These are phyloP conservation scores for Wickerhamiella azyma DNA, from an alignment of 805 yeast species.

Conservation along the genomic window DNA sequence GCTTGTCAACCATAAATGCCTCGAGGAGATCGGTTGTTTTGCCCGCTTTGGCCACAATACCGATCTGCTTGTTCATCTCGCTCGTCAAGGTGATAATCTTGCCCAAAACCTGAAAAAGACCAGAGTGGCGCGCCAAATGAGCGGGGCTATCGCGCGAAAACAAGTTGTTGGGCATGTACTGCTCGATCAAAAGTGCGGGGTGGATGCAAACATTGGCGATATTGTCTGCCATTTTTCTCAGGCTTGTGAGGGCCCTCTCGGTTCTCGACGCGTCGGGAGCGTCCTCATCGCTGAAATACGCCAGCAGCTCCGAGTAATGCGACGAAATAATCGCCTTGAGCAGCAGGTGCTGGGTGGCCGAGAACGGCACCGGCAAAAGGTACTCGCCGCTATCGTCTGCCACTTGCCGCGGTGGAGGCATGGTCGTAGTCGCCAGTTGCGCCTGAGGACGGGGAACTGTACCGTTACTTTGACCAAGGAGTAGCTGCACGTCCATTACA, in stretches of 20 bases:
- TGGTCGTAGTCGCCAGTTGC: not conserved
- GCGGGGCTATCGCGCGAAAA: slow-evolving; percentile 5
- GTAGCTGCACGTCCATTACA: slow-evolving; percentile 5
- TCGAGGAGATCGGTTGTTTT: slow-evolving; percentile 64
- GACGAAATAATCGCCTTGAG: slow-evolving; percentile 84
- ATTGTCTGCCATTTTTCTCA: slow-evolving; percentile 61
- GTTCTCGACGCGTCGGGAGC: slow-evolving; percentile 48
- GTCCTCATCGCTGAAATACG: slow-evolving; percentile 53
- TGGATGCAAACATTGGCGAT: slow-evolving; percentile 74
- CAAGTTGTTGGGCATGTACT: slow-evolving; percentile 48
- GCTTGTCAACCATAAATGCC: slow-evolving; percentile 61
- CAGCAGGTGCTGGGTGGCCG: slow-evolving; percentile 56
- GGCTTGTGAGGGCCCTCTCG: slow-evolving; percentile 11
- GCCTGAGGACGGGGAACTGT: not conserved
- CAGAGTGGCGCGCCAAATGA: slow-evolving; percentile 40
- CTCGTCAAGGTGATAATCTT: slow-evolving; percentile 47
- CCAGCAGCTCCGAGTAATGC: slow-evolving; percentile 80
- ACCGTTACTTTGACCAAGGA: not conserved
- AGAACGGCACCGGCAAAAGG: slow-evolving; percentile 17
- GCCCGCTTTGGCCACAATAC: slow-evolving; percentile 56
- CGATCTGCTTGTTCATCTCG: slow-evolving; percentile 38
- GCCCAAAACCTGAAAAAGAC: slow-evolving; percentile 56
- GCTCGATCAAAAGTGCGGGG: slow-evolving; percentile 74
- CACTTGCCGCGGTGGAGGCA: not conserved
- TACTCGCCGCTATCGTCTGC: slow-evolving; percentile 8